Evolutionary conservation across 164 flowering plant species (phyloP).

Genomic region (Saururus chinensis): DNA sequence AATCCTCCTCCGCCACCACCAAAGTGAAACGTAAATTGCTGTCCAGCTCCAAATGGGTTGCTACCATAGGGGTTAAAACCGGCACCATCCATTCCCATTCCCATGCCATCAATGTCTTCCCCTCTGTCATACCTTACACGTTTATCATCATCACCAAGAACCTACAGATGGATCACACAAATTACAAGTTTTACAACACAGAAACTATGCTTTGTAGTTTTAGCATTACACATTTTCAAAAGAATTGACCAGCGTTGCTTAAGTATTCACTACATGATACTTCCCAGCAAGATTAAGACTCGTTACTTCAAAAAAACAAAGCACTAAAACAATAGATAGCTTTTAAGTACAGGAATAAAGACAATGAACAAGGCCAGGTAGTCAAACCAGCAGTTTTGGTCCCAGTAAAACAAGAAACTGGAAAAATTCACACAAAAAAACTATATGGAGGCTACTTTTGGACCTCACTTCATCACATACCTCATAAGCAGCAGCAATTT

Average conservation of each 20-base stretch:
- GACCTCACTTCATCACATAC: slow-evolving; percentile 16
- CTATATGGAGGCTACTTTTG: too few species aligned
- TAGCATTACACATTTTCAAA: too few species aligned
- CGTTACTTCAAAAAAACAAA: neutral
- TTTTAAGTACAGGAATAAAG: neutral
- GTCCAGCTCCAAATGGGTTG: slow-evolving; percentile 33
- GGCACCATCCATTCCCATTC: slow-evolving; percentile 57
- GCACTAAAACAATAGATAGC: neutral
- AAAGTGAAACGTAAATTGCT: slow-evolving; percentile 70
- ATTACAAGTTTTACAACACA: neutral
- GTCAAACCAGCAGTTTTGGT: neutral
- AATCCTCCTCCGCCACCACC: slow-evolving; percentile 31
- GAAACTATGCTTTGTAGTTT: neutral
- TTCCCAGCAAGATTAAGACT: neutral
- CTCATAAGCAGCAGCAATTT: slow-evolving; percentile 99
- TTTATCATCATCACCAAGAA: slow-evolving; percentile 85
- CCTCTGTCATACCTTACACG: slow-evolving; percentile 84
- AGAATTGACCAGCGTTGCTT: too few species aligned
- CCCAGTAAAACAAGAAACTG: neutral
- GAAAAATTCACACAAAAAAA: neutral
- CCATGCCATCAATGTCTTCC: slow-evolving; percentile 81
- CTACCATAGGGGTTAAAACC: slow-evolving; percentile 80
- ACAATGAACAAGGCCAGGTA: too few species aligned
- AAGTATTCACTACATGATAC: too few species aligned
- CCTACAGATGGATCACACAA: slow-evolving; percentile 22